phyloP scores from a whole-genome alignment of 2,329 filamentous ascomycete species.

The Acephala macrosclerotiorum region DNA sequence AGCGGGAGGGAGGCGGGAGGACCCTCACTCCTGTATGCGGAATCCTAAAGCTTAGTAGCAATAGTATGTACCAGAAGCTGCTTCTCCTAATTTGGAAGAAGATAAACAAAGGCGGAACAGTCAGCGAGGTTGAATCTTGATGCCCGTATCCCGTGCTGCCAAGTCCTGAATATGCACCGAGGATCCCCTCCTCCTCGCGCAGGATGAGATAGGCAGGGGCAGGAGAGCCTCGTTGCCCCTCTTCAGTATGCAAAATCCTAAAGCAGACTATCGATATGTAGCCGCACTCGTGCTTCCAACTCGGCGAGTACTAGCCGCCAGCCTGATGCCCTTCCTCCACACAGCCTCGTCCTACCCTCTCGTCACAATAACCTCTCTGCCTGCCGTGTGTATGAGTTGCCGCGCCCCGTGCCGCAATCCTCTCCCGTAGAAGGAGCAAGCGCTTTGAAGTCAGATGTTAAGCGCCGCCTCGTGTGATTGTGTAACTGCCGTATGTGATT shows the following conservation, averaged over 20 bases:
- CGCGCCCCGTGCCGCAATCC: neutral
- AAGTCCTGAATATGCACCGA: neutral
- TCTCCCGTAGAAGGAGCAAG: neutral
- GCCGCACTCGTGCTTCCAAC: neutral
- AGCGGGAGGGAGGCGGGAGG: neutral
- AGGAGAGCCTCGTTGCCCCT: neutral
- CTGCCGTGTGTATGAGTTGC: neutral
- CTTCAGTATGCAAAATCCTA: neutral
- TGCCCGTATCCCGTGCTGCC: neutral
- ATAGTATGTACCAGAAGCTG: neutral
- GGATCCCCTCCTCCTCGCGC: neutral
- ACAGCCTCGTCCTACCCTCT: neutral
- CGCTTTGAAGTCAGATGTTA: neutral
- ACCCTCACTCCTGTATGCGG: neutral
- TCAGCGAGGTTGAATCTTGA: neutral
- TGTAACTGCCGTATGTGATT: neutral
- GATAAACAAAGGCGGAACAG: neutral
- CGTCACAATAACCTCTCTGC: slow-evolving; percentile 7
- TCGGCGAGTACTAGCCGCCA: neutral
- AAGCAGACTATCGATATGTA: neutral
- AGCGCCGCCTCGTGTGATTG: slow-evolving; percentile 4
- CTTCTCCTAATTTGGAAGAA: neutral
- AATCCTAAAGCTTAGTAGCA: neutral
- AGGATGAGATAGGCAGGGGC: neutral
- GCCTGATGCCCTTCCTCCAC: neutral